Conservation (phyloP, 2,329 filamentous ascomycete genomes). For the Didymella pinodella region DNA sequence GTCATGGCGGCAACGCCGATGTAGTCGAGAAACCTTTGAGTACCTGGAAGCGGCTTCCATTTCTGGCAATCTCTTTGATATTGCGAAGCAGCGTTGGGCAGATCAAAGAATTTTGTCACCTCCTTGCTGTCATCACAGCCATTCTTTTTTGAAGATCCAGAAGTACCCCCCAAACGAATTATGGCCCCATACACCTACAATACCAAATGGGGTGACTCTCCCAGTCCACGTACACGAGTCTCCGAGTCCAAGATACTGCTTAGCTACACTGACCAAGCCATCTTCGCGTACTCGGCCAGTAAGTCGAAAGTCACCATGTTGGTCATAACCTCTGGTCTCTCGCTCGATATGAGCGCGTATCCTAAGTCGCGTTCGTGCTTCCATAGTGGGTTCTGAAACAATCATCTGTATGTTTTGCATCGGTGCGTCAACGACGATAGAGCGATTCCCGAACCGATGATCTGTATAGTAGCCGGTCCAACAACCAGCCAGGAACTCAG, state of each 20-base stretch:
- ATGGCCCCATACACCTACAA: conserved; percentile 32
- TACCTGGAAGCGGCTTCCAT: neutral
- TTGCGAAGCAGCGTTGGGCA: neutral
- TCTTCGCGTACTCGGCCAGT: conserved; percentile 25
- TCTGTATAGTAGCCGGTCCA: conserved; percentile 35
- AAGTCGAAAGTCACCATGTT: conserved; percentile 26
- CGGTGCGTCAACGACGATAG: conserved; percentile 17
- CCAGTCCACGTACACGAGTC: conserved; percentile 29
- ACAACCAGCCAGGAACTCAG: conserved; percentile 24
- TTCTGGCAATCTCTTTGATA: neutral
- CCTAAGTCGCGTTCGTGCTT: conserved; percentile 7
- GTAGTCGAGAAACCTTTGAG: too few species aligned
- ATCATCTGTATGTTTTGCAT: conserved; percentile 28
- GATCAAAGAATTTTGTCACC: neutral
- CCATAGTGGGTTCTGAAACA: conserved; percentile 2
- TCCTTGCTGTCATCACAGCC: conserved; percentile 2
- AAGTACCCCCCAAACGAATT: conserved; percentile 34
- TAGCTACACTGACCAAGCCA: conserved; percentile 26
- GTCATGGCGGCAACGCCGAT: too few species aligned
- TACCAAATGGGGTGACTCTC: conserved; percentile 34
- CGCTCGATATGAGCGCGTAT: conserved; percentile 18
- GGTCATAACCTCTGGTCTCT: conserved; percentile 25
- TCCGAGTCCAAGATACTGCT: conserved; percentile 22
- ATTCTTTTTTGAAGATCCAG: conserved; percentile 41
- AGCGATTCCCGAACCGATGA: conserved; percentile 12